phyloP scores from a whole-genome alignment of 805 yeast genomes.

The Zygosaccharomyces gambellarensis region DNA sequence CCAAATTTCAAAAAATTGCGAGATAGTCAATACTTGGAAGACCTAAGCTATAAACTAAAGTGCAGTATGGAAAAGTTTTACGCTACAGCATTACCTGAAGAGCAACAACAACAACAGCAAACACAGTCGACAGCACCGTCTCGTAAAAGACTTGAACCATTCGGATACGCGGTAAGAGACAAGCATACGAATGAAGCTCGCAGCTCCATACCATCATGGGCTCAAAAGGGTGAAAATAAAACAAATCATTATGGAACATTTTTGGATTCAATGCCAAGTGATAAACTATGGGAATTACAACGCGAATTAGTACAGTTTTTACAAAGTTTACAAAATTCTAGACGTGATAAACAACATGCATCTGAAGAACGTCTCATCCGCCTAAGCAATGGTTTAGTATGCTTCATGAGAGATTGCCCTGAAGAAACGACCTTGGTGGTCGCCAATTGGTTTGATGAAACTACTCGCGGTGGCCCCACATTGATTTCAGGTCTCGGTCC shows the following conservation, averaged over 20 bases:
- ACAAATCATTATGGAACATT: slow-evolving; percentile 16
- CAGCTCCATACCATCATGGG: slow-evolving; percentile 28
- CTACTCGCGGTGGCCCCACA: slow-evolving; percentile 4
- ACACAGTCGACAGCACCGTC: background rate
- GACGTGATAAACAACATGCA: slow-evolving; percentile 9
- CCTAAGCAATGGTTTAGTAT: slow-evolving; percentile 31
- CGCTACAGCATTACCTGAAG: slow-evolving; percentile 10
- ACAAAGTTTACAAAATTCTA: slow-evolving; percentile 17
- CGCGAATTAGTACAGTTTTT: slow-evolving; percentile 20
- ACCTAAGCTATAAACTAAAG: slow-evolving; percentile 22
- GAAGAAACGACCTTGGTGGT: slow-evolving; percentile 19
- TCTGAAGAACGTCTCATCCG: slow-evolving; percentile 30
- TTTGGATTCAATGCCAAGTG: slow-evolving; percentile 18
- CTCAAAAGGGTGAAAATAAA: slow-evolving; percentile 6
- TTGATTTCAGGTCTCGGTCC: slow-evolving; percentile 22
- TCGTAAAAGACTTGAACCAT: slow-evolving; percentile 10
- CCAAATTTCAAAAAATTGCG: slow-evolving; percentile 25
- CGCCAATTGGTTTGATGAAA: slow-evolving; percentile 30
- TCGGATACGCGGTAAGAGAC: slow-evolving; percentile 23
- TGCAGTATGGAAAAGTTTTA: slow-evolving; percentile 23
- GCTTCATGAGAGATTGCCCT: slow-evolving; percentile 25
- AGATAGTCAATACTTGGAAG: slow-evolving; percentile 28
- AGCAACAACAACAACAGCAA: background rate
- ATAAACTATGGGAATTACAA: slow-evolving; percentile 27
- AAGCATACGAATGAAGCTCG: slow-evolving; percentile 12